phyloP scores from a whole-genome alignment of 2,329 filamentous ascomycete species.

The Aspergillus puulaauensis region DNA sequence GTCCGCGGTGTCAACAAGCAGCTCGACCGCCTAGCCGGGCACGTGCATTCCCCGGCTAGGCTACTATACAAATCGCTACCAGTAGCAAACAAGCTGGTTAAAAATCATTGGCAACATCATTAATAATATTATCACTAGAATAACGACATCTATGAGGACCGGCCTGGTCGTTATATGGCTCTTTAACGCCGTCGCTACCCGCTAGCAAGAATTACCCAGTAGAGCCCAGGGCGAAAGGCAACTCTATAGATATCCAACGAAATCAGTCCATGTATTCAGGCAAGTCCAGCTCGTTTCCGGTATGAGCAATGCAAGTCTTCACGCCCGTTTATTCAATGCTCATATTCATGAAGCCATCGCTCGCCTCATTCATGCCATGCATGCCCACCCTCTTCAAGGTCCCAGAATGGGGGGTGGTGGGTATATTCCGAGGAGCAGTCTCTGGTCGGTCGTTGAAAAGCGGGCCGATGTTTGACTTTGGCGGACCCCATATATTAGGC shows the following conservation, averaged over 20 bases:
- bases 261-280: not conserved
- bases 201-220: not conserved
- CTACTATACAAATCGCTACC: no score
- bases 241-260: not conserved
- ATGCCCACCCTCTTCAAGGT: constrained; percentile 66
- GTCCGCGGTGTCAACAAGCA: constrained; percentile 21
- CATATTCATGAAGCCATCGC: constrained; percentile 94
- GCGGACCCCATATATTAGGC: constrained; percentile 66
- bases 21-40: constrained; percentile 23
- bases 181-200: not conserved
- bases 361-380: constrained; percentile 94
- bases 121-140: not conserved
- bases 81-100: not conserved
- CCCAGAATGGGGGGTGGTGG: constrained; percentile 48
- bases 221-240: not conserved
- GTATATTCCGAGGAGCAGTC: constrained; percentile 53
- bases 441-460: constrained; percentile 52
- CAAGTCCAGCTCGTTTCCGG: constrained; percentile 14
- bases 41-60: constrained; percentile 14
- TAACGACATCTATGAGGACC: not conserved
- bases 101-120: not conserved
- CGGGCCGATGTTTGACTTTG: constrained; percentile 56
- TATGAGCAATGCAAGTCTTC: not conserved
- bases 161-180: not conserved
- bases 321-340: constrained; percentile 71